Evolutionary conservation across 345 rosid species (phyloP).

Genomic region (Eucalyptus caleyi): DNA sequence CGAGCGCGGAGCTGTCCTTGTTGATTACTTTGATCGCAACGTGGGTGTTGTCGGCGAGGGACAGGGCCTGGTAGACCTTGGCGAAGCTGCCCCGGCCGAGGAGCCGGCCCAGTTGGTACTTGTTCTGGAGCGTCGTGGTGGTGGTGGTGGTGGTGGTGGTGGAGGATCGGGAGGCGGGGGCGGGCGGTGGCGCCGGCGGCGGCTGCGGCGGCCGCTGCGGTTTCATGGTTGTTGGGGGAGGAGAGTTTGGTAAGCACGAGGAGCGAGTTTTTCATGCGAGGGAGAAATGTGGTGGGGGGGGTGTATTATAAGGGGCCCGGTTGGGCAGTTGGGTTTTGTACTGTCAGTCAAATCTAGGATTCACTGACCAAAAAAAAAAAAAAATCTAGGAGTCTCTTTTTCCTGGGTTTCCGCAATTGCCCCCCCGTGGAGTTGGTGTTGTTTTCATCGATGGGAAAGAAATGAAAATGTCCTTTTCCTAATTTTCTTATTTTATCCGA

Average conservation of each 20-base stretch:
- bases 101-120: slow-evolving; percentile 46
- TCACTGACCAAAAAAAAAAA: no score
- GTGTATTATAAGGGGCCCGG: neutral
- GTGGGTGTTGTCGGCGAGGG: slow-evolving; percentile 17
- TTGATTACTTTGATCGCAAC: slow-evolving; percentile 71
- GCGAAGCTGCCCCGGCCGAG: slow-evolving; percentile 76
- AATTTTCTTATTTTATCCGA: neutral
- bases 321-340: neutral
- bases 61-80: slow-evolving; percentile 49
- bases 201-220: neutral
- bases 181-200: neutral
- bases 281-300: neutral
- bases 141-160: neutral
- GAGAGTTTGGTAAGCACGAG: neutral
- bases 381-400: neutral
- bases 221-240: neutral
- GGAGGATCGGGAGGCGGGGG: neutral
- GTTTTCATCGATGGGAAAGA: neutral
- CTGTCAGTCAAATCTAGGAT: neutral
- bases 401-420: neutral
- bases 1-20: slow-evolving; percentile 18
- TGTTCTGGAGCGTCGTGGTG: slow-evolving; percentile 32
- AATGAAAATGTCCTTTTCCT: neutral
- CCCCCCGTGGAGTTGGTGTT: neutral
- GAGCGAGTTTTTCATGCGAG: neutral